A percentile compares a stretch with the other conserved stretches of the same genome.
Conservation (phyloP, 352 stramenopile species). For the Plasmopara halstedii region DNA sequence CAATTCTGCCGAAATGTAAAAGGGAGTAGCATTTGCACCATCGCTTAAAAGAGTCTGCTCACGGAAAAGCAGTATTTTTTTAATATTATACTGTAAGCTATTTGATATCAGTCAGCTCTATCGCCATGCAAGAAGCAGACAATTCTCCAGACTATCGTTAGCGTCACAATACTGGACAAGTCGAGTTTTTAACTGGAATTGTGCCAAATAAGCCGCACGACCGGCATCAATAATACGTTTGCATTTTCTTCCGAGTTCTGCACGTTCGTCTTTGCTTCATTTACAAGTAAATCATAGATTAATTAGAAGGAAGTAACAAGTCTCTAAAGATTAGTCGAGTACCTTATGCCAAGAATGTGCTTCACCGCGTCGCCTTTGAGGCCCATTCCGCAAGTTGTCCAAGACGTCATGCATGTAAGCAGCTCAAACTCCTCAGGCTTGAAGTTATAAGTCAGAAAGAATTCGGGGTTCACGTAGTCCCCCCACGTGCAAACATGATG, state of each 20-base stretch:
- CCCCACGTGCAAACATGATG: conserved; percentile 69
- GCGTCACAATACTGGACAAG: conserved; percentile 76
- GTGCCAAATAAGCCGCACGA: conserved; percentile 44
- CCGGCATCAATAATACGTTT: conserved; percentile 73
- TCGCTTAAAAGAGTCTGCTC: neutral
- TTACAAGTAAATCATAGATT: neutral
- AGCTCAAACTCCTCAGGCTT: conserved; percentile 47
- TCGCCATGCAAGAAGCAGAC: conserved; percentile 61
- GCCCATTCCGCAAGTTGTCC: conserved; percentile 71
- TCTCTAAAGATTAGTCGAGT: neutral
- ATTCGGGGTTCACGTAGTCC: conserved; percentile 65
- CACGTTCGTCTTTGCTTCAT: conserved; percentile 56
- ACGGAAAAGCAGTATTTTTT: neutral
- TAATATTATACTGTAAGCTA: neutral
- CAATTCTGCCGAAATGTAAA: no score
- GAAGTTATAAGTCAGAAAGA: conserved; percentile 52
- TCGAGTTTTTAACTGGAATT: conserved; percentile 45
- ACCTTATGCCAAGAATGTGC: conserved; percentile 61
- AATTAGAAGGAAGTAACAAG: neutral
- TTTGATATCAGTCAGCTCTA: conserved; percentile 3
- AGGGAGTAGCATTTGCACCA: no score
- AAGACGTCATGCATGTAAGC: conserved; percentile 65
- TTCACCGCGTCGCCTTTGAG: conserved; percentile 56
- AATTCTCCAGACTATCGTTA: conserved; percentile 74
- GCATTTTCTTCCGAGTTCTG: conserved; percentile 54